Evolutionary conservation across 805 yeast genomes (phyloP).

Genomic region (Jamesozyma rosinii): DNA sequence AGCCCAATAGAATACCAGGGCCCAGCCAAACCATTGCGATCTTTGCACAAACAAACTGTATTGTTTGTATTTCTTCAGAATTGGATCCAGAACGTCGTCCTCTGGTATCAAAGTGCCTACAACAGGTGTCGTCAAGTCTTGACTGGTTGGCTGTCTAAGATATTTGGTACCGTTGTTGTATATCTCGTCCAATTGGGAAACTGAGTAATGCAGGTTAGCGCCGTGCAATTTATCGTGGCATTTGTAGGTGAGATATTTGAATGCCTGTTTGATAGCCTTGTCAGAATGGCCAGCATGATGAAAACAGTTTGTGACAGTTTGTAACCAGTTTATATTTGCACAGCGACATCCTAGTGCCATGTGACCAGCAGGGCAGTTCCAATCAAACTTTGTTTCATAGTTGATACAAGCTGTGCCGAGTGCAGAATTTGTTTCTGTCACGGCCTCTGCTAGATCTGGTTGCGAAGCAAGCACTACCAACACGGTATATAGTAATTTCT

Average conservation of each 20-base stretch:
- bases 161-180: conserved; percentile 32
- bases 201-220: conserved; percentile 7
- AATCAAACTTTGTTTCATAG: conserved; percentile 32
- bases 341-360: conserved; percentile 36
- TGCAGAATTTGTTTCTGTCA: not conserved
- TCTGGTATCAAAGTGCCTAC: conserved; percentile 31
- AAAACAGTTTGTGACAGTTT: conserved; percentile 38
- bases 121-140: conserved; percentile 20
- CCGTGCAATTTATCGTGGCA: conserved; percentile 5
- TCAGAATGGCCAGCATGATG: conserved; percentile 27
- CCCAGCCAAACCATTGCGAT: conserved; percentile 40
- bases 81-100: conserved; percentile 20
- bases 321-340: conserved; percentile 36
- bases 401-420: conserved; percentile 9
- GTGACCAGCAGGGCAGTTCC: conserved; percentile 37
- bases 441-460: not conserved
- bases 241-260: conserved; percentile 31
- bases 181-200: conserved; percentile 20
- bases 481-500: not conserved
- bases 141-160: conserved; percentile 24
- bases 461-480: not conserved
- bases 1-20: conserved; percentile 36
- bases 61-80: conserved; percentile 25
- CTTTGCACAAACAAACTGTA: conserved; percentile 31
- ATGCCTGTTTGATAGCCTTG: conserved; percentile 32